Base-by-base conservation (phyloP, 2,329 filamentous ascomycete species). In the Knufia fluminis region DNA sequence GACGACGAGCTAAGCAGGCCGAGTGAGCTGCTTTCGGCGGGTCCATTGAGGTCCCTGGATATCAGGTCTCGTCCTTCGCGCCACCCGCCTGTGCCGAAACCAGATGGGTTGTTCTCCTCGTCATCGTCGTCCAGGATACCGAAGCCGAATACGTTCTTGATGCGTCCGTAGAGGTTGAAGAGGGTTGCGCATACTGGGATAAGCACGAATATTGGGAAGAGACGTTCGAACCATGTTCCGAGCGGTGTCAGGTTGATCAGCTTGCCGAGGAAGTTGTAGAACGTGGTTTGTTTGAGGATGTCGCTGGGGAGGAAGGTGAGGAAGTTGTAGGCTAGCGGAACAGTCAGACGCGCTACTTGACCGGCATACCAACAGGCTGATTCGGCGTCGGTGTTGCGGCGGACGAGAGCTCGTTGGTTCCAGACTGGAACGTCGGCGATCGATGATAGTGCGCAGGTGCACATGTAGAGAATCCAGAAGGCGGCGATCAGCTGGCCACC, bases 381-480 rank as follows among this genome's bases (percentile, higher is more conserved):
- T 64, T 97, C 92, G 53, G 87, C 82, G 51, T 94, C 91, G 0
- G 92, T 98, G 62, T 94, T 92, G 50, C 92, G 82, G 52, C 80
- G 81, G 41, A 97, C 91, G 4, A 98, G 74, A 0, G 92, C 91
- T 28, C 92, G 82, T 43, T 94, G 92, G 50, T 92, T 86, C 92
- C 92, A 98, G n/a, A 96, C 89, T 62, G 92, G 94, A 59, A 95
- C 87, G 63, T 95, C 88, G 12, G 84, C 88, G 61, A 98, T 83
- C 6, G 89, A 90, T 50, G 81, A 85, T 45, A 97, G 78, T 3
- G 92, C 88, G 41, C 89, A 89, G 12, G 85, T 76, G 65, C 86
- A 94, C 92, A 98, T 98, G 72, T 98, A 98, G 50, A 90, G 75
- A 53, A 98, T 83, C 92, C 92, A 98, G 12, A 80, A 71, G 1